phyloP scores from a whole-genome alignment of 2,329 filamentous ascomycete genomes.

The Trichoderma koningiopsis region DNA sequence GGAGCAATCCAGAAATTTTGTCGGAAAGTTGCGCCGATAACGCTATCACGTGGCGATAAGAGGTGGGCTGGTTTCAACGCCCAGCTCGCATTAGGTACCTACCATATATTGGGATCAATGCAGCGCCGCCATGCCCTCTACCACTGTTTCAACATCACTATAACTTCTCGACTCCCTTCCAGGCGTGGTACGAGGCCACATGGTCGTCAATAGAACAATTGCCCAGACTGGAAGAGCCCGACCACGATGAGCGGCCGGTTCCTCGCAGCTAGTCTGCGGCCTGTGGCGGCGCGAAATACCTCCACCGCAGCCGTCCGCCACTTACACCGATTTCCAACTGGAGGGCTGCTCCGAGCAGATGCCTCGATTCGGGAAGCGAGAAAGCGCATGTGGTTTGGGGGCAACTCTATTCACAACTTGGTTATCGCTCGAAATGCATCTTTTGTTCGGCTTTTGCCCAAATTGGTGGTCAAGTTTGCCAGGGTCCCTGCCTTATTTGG shows the following conservation, averaged over 20 bases:
- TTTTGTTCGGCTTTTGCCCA: conserved; percentile 72
- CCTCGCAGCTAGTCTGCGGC: conserved; percentile 71
- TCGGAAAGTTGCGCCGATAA: conserved; percentile 35
- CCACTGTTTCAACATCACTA: not conserved
- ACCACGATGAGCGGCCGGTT: conserved; percentile 42
- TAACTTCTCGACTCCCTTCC: not conserved
- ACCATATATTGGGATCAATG: conserved; percentile 9
- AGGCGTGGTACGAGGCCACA: conserved; percentile 13
- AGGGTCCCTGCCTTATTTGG: conserved; percentile 90
- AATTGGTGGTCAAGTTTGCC: conserved; percentile 85
- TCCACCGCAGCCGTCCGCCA: conserved; percentile 59
- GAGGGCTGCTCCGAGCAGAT: conserved; percentile 69
- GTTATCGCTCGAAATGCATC: conserved; percentile 65
- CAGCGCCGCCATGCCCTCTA: conserved; percentile 2
- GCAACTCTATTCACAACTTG: conserved; percentile 82
- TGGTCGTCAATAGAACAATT: conserved; percentile 24
- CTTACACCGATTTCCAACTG: conserved; percentile 67
- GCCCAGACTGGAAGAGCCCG: conserved; percentile 25
- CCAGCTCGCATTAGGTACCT: not conserved
- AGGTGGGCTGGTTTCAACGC: not conserved
- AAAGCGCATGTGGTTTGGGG: conserved; percentile 73
- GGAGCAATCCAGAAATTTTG: conserved; percentile 41
- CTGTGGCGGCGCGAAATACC: conserved; percentile 57
- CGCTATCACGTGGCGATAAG: conserved; percentile 41
- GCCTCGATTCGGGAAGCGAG: conserved; percentile 61